Evolutionary conservation across 495 filamentous ascomycete species (phyloP).

Genomic region (Penicillium turbatum): DNA sequence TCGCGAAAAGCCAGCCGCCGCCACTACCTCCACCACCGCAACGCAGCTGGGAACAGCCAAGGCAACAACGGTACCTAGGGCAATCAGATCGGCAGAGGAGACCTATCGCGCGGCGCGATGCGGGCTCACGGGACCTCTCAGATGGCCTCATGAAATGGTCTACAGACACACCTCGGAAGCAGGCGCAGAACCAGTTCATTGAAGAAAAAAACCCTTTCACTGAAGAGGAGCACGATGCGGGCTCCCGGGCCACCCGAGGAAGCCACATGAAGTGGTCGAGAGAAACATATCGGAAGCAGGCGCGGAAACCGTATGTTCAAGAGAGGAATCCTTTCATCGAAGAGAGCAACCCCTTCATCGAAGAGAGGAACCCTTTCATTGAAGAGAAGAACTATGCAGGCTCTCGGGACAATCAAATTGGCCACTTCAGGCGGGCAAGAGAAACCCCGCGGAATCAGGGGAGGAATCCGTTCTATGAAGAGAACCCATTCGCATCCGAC

Average conservation of each 20-base stretch:
- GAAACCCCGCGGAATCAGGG: not conserved
- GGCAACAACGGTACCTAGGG: not conserved
- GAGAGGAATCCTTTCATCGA: no score
- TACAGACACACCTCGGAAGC: not conserved
- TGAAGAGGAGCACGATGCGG: no score
- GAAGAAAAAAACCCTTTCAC: not conserved
- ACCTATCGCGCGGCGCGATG: not conserved
- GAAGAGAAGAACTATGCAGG: no score
- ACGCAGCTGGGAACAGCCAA: not conserved
- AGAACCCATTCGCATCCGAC: not conserved
- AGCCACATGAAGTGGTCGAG: no score
- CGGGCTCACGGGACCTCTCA: not conserved
- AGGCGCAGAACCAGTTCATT: not conserved
- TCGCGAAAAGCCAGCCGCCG: slow-evolving; percentile 17
- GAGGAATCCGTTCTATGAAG: not conserved
- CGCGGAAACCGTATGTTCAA: no score
- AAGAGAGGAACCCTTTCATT: no score
- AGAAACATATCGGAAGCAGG: no score
- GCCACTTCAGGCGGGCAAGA: not conserved
- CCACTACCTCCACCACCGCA: slow-evolving; percentile 2
- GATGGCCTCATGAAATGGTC: not conserved
- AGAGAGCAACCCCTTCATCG: no score
- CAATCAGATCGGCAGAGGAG: not conserved
- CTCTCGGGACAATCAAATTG: not conserved
- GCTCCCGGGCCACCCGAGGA: no score